These are phyloP conservation scores for Orbilia quercus DNA, from an alignment of 2,329 filamentous ascomycete genomes.

Conservation along the genomic window DNA sequence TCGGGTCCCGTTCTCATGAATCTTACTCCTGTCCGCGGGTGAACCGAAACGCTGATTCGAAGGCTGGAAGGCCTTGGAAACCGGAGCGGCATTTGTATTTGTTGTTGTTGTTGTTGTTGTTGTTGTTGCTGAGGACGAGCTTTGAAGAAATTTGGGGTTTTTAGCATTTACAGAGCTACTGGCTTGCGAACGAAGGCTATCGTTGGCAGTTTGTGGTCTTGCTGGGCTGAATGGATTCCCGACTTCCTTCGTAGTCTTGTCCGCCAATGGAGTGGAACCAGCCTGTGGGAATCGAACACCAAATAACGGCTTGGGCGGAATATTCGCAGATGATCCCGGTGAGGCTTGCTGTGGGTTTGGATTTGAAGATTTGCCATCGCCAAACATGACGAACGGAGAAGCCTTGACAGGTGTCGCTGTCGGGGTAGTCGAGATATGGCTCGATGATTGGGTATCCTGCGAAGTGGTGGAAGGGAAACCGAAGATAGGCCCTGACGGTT, in stretches of 20 bases:
- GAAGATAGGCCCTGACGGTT: slow-evolving; percentile 14
- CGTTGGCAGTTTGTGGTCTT: neutral
- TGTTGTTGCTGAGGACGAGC: neutral
- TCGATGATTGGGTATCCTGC: neutral
- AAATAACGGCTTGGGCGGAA: slow-evolving; percentile 19
- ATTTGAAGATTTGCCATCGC: slow-evolving; percentile 3
- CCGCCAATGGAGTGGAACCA: neutral
- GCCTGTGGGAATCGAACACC: slow-evolving; percentile 11
- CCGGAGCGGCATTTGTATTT: neutral
- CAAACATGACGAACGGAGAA: slow-evolving; percentile 27
- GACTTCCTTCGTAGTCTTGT: slow-evolving; percentile 5
- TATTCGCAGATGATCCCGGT: neutral
- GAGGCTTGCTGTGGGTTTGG: neutral
- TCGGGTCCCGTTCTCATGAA: neutral
- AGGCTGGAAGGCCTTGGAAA: neutral
- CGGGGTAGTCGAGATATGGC: slow-evolving; percentile 28
- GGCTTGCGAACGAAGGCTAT: neutral
- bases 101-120: neutral
- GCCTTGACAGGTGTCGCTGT: slow-evolving; percentile 26
- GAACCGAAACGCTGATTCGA: neutral
- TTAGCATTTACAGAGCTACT: neutral
- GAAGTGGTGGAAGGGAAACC: slow-evolving; percentile 24
- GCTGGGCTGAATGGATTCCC: neutral
- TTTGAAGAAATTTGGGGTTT: no score
- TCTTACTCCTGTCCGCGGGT: neutral